Conservation (phyloP, 2,329 filamentous ascomycete species). For the Colletotrichum graminicola region DNA sequence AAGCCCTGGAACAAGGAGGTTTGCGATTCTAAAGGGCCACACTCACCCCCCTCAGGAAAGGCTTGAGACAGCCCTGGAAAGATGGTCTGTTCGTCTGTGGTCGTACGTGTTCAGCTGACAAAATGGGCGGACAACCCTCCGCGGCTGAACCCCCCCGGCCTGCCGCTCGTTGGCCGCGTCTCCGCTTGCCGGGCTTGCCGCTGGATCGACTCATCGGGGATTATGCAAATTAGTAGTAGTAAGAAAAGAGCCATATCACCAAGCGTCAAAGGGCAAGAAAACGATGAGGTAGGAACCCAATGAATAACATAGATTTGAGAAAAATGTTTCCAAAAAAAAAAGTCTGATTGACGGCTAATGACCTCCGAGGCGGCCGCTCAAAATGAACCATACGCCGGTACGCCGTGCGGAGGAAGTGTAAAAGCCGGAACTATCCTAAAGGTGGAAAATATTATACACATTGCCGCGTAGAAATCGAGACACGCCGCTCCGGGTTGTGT, state of each 20-base stretch:
- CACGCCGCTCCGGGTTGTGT: conserved; percentile 21
- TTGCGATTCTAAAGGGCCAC: conserved; percentile 7
- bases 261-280: neutral
- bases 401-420: conserved; percentile 37
- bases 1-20: conserved; percentile 25
- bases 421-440: conserved; percentile 39
- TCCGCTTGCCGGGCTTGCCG: conserved; percentile 19
- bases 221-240: neutral
- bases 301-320: neutral
- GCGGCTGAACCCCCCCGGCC: neutral
- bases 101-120: conserved; percentile 24
- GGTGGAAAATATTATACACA: conserved; percentile 33
- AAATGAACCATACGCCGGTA: conserved; percentile 37
- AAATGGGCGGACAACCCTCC: conserved; percentile 23
- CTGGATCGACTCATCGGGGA: neutral
- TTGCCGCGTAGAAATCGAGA: conserved; percentile 20
- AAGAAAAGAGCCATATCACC: neutral
- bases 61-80: neutral
- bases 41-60: neutral
- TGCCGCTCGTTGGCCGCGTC: conserved; percentile 4
- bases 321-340: neutral
- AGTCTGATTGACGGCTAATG: conserved; percentile 22
- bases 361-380: conserved; percentile 26
- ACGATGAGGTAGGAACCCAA: neutral
- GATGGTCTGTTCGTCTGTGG: conserved; percentile 25